A percentile compares a stretch with the other conserved stretches of the same genome.
These are phyloP conservation scores for Ambrosiella xylebori DNA, from an alignment of 2,329 filamentous ascomycete species.

Conservation along the genomic window DNA sequence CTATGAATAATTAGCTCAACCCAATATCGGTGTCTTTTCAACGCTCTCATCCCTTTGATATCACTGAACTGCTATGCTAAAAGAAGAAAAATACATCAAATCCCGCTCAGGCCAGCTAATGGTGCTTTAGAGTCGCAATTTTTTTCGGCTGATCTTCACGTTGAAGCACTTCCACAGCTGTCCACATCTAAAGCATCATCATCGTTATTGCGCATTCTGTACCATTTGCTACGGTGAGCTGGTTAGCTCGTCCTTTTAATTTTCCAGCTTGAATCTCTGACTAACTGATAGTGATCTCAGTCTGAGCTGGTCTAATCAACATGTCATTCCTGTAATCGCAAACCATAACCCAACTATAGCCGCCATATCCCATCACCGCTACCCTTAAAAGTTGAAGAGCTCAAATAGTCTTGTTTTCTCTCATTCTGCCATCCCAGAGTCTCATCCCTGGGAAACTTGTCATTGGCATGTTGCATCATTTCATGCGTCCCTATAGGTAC, in stretches of 20 bases:
- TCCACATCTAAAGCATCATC: no score
- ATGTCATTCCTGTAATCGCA: no score
- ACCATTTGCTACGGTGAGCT: no score
- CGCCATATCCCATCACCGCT: background rate
- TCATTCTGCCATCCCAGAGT: background rate
- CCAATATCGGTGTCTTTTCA: no score
- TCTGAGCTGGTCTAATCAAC: background rate
- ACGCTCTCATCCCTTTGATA: no score
- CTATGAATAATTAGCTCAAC: no score
- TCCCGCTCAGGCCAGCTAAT: no score
- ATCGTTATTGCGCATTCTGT: no score
- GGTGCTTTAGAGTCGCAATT: background rate
- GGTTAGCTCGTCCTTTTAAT: background rate
- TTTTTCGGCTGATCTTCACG: background rate
- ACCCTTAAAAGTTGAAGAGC: background rate
- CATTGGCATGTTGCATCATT: background rate
- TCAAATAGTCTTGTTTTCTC: background rate
- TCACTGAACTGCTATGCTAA: no score
- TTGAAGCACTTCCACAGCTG: background rate
- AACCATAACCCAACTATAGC: no score
- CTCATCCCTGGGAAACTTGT: background rate
- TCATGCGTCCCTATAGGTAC: background rate
- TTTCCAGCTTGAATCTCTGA: background rate
- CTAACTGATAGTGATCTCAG: background rate
- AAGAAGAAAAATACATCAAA: no score